Conservation (phyloP, 768 basidiomycete genomes). For the Podaxis carcinomalis region DNA sequence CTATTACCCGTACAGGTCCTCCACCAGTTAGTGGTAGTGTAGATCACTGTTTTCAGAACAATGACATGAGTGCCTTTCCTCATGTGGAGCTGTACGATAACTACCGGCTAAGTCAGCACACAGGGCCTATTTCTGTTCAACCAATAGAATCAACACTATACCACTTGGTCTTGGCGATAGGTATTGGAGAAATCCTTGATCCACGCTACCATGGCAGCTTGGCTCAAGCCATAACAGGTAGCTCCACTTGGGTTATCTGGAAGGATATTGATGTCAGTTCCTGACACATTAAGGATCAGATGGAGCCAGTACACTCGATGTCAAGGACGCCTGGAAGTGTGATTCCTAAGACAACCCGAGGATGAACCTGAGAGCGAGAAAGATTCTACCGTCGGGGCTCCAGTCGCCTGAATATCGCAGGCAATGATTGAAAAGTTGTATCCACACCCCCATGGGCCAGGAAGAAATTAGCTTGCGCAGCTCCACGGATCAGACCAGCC, state of each 20-base stretch:
- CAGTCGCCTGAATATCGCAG: conserved; percentile 27
- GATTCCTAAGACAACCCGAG: conserved; percentile 23
- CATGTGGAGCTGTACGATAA: not conserved
- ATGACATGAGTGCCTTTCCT: not conserved
- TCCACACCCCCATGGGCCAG: conserved; percentile 47
- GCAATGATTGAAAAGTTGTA: not conserved
- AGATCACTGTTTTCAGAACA: conserved; percentile 19
- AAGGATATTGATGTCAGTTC: not conserved
- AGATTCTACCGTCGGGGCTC: conserved; percentile 31
- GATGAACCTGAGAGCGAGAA: not conserved
- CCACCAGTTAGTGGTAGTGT: conserved; percentile 69
- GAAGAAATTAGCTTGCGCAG: conserved; percentile 57
- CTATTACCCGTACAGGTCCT: conserved; percentile 59
- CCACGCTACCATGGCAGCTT: conserved; percentile 59
- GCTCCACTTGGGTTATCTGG: conserved; percentile 49
- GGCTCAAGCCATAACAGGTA: conserved; percentile 50
- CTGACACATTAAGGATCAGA: not conserved
- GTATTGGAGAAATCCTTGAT: conserved; percentile 58
- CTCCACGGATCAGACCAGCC: conserved; percentile 51
- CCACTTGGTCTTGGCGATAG: conserved; percentile 46
- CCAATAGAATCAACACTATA: conserved; percentile 17
- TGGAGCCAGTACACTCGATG: conserved; percentile 47
- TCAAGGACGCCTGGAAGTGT: conserved; percentile 65
- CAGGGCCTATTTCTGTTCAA: not conserved
- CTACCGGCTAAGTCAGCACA: not conserved